Evolutionary conservation across 306 rosid genomes (phyloP).

Genomic region (Glycine tomentella): DNA sequence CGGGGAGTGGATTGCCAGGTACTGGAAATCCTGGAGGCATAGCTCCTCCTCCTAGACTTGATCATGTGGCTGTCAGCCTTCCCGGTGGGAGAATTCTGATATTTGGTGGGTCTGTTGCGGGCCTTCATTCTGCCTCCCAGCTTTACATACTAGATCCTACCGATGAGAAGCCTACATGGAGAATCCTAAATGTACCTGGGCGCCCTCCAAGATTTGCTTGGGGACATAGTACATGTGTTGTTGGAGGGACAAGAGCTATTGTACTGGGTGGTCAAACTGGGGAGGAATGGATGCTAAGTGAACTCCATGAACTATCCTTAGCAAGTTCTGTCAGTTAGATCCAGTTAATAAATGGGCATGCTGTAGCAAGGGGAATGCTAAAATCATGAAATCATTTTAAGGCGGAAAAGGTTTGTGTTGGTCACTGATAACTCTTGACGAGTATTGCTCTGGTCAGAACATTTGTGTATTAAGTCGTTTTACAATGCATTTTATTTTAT

Average conservation of each 20-base stretch:
- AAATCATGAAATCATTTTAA: slow-evolving; percentile 51
- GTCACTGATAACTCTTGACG: slow-evolving; percentile 57
- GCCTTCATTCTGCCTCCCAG: slow-evolving; percentile 99
- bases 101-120: slow-evolving; percentile 99
- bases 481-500: slow-evolving; percentile 54
- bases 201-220: slow-evolving; percentile 97
- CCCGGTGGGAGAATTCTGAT: slow-evolving; percentile 98
- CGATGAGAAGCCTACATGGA: slow-evolving; percentile 98
- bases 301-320: slow-evolving; percentile 94
- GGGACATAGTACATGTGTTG: slow-evolving; percentile 99
- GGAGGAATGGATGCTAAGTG: slow-evolving; percentile 99
- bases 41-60: slow-evolving; percentile 99
- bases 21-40: slow-evolving; percentile 97
- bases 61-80: slow-evolving; percentile 96
- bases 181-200: slow-evolving; percentile 92
- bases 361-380: slow-evolving; percentile 46
- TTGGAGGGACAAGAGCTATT: slow-evolving; percentile 97
- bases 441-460: slow-evolving; percentile 60
- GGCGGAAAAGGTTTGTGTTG: slow-evolving; percentile 61
- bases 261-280: slow-evolving; percentile 99
- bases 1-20: slow-evolving; percentile 97
- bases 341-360: slow-evolving; percentile 49
- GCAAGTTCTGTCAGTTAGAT: slow-evolving; percentile 77
- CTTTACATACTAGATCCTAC: slow-evolving; percentile 96
- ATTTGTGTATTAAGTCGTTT: slow-evolving; percentile 50